Evolutionary conservation across 495 filamentous ascomycete species (phyloP).

Genomic region (Hyaloscypha variabilis): DNA sequence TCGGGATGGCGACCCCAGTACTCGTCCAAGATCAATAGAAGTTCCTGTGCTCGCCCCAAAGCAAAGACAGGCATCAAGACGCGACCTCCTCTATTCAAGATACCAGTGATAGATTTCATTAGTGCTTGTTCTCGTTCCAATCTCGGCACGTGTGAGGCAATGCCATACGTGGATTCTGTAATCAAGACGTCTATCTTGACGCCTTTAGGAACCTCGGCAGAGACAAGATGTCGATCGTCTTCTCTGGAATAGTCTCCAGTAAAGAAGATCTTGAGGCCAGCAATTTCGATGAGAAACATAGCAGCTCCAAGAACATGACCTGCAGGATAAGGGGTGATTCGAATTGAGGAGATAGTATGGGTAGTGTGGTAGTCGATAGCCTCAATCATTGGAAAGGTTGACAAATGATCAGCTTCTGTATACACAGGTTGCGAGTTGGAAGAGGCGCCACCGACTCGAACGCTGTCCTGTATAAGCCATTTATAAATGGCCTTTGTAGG

Average conservation of each 20-base stretch:
- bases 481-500: constrained; percentile 99
- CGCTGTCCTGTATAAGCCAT: constrained; percentile 96
- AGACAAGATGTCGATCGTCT: constrained; percentile 90
- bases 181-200: constrained; percentile 94
- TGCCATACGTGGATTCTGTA: constrained; percentile 95
- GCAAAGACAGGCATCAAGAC: constrained; percentile 96
- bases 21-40: constrained; percentile 93
- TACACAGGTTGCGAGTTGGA: constrained; percentile 78
- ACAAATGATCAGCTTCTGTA: constrained; percentile 90
- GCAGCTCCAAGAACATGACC: constrained; percentile 97
- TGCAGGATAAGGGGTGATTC: constrained; percentile 94
- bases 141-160: constrained; percentile 86
- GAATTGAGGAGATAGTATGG: constrained; percentile 92
- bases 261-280: constrained; percentile 93
- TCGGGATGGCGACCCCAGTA: constrained; percentile 90
- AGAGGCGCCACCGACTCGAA: constrained; percentile 82
- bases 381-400: constrained; percentile 90
- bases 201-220: constrained; percentile 81
- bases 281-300: constrained; percentile 97
- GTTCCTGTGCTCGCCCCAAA: constrained; percentile 88
- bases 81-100: constrained; percentile 87
- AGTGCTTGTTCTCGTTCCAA: constrained; percentile 87
- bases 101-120: constrained; percentile 90
- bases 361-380: constrained; percentile 98
- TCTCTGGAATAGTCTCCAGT: constrained; percentile 97